Evolutionary conservation across 2,329 filamentous ascomycete species (phyloP).

Genomic region (Calonectria naviculata): DNA sequence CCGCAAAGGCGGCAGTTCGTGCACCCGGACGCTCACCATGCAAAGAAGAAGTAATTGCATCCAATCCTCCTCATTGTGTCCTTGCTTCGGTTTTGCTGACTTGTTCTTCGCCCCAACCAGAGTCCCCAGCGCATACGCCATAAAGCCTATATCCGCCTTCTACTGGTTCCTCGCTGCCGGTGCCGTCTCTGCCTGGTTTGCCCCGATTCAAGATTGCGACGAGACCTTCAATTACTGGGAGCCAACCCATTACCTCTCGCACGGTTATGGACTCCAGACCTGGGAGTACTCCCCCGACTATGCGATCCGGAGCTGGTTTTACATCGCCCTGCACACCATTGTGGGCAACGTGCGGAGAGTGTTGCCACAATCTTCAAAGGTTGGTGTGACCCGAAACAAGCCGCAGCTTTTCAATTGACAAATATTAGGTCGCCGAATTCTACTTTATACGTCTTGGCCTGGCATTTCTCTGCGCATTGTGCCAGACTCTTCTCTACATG

Average conservation of each 20-base stretch:
- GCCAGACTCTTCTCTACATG: conserved; percentile 84
- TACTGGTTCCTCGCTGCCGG: conserved; percentile 83
- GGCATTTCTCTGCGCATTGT: conserved; percentile 80
- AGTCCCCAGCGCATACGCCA: conserved; percentile 66
- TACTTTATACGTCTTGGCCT: conserved; percentile 85
- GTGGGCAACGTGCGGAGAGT: conserved; percentile 75
- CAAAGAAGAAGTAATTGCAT: conserved; percentile 60
- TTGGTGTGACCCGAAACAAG: conserved; percentile 29
- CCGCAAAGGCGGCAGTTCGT: conserved; percentile 52
- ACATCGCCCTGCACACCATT: conserved; percentile 82
- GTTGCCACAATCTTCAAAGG: conserved; percentile 70
- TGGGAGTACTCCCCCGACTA: conserved; percentile 99
- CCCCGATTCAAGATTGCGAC: conserved; percentile 97
- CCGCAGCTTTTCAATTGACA: conserved; percentile 14
- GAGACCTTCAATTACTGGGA: conserved; percentile 99
- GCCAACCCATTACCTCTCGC: conserved; percentile 91
- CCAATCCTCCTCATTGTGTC: not conserved
- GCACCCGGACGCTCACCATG: conserved; percentile 61
- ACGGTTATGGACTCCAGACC: conserved; percentile 94
- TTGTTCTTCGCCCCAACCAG: conserved; percentile 39
- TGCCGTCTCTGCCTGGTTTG: conserved; percentile 79
- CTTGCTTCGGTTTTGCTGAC: conserved; percentile 20
- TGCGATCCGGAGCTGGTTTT: conserved; percentile 95
- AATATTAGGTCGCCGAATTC: conserved; percentile 74
- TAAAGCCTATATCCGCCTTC: conserved; percentile 82